Conservation (phyloP, 2,329 filamentous ascomycete species). For the Sclerotinia sclerotiorum region DNA sequence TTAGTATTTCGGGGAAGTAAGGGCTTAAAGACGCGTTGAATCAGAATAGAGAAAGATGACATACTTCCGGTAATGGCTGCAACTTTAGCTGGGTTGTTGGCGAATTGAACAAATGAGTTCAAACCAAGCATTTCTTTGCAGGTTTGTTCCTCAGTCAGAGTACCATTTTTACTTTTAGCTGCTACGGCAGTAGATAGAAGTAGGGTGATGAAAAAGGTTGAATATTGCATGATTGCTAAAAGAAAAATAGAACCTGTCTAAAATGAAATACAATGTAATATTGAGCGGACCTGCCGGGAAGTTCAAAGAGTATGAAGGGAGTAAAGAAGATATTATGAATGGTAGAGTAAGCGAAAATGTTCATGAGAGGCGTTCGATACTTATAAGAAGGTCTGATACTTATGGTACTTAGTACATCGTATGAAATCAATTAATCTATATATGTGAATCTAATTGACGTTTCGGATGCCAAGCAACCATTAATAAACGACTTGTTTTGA, state of each 20-base stretch:
- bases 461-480: conserved; percentile 10
- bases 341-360: not conserved
- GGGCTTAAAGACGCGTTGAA: not conserved
- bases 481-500: not conserved
- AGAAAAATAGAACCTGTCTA: not conserved
- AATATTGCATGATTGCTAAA: conserved; percentile 30
- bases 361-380: not conserved
- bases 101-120: conserved; percentile 39
- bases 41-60: not conserved
- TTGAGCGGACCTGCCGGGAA: conserved; percentile 21
- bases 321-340: not conserved
- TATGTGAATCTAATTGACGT: not conserved
- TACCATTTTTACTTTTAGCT: conserved; percentile 39
- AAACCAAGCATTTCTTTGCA: conserved; percentile 42
- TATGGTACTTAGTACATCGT: not conserved
- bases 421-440: not conserved
- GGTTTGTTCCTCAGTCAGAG: conserved; percentile 39
- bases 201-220: conserved; percentile 32
- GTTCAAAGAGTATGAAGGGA: not conserved
- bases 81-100: conserved; percentile 43
- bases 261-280: not conserved
- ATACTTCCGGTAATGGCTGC: conserved; percentile 37
- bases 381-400: conserved; percentile 9
- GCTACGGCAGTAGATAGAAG: conserved; percentile 31
- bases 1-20: not conserved